Evolutionary conservation across 768 basidiomycete species (phyloP).

Genomic region (Galerina marginata): DNA sequence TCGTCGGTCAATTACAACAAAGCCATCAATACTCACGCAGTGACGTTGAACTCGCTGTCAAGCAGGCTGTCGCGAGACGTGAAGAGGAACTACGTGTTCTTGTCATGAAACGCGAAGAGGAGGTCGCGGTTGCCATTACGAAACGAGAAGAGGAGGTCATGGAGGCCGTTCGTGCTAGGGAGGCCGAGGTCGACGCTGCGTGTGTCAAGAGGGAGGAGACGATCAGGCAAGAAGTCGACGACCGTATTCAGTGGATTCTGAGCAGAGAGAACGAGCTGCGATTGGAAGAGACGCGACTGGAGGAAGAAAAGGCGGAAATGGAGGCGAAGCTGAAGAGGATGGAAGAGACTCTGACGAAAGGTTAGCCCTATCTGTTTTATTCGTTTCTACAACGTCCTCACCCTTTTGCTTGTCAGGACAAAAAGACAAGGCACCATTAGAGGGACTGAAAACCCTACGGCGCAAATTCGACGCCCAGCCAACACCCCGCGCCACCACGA

Average conservation of each 20-base stretch:
- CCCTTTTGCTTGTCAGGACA: constrained; percentile 35
- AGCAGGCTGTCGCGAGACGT: constrained; percentile 62
- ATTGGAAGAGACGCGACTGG: constrained; percentile 54
- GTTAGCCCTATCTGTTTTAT: constrained; percentile 11
- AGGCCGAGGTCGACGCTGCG: constrained; percentile 65
- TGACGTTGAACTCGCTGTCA: constrained; percentile 51
- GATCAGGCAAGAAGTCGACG: constrained; percentile 58
- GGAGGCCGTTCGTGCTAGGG: constrained; percentile 66
- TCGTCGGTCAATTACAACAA: constrained; percentile 50
- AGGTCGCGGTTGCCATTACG: constrained; percentile 68
- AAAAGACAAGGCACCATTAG: constrained; percentile 64
- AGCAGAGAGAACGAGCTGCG: constrained; percentile 59
- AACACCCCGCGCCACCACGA: constrained; percentile 32
- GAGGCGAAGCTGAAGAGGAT: constrained; percentile 54
- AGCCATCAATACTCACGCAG: constrained; percentile 20
- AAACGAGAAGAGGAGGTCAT: constrained; percentile 75
- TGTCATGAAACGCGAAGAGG: constrained; percentile 71
- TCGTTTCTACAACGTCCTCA: background rate
- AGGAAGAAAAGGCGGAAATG: constrained; percentile 49
- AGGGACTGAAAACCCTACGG: constrained; percentile 74
- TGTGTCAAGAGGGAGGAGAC: constrained; percentile 60
- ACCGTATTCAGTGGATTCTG: constrained; percentile 53
- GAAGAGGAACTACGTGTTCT: constrained; percentile 73
- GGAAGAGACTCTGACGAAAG: constrained; percentile 36
- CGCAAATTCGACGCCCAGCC: constrained; percentile 29